A percentile compares a stretch with the other conserved stretches of the same genome.
Conservation (phyloP, 805 yeast species). For the Ogataea ganodermae region DNA sequence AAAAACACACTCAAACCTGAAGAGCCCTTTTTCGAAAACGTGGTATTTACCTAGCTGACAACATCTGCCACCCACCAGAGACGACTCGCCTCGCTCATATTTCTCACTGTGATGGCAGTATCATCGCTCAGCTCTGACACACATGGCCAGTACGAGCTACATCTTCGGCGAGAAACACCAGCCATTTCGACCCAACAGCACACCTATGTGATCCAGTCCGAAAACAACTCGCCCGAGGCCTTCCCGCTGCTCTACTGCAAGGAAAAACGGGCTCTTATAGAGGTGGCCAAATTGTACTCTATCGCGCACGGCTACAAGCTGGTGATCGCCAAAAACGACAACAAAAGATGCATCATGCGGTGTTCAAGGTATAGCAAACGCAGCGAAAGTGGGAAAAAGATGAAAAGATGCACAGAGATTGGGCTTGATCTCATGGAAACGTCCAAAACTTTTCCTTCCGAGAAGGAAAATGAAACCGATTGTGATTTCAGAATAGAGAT, state of each 20-base stretch:
- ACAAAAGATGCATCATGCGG: slow-evolving; percentile 26
- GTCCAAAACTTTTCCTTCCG: neutral
- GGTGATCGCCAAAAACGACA: slow-evolving; percentile 29
- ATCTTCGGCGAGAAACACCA: slow-evolving; percentile 2
- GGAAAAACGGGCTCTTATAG: slow-evolving; percentile 25
- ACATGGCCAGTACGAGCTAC: slow-evolving; percentile 1
- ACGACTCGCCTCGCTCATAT: too few relatives aligned
- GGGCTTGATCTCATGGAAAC: neutral
- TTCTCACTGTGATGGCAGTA: neutral
- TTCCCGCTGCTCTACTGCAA: slow-evolving; percentile 26
- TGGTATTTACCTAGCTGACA: too few relatives aligned
- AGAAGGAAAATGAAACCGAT: slow-evolving; percentile 11
- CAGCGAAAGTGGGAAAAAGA: slow-evolving; percentile 3
- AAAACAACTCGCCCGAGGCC: slow-evolving; percentile 7
- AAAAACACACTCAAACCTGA: too few relatives aligned
- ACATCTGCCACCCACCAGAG: too few relatives aligned
- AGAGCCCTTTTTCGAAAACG: too few relatives aligned
- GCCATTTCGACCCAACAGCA: neutral
- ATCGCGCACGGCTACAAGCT: slow-evolving; percentile 28
- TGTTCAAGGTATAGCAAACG: slow-evolving; percentile 23
- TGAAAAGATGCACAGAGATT: neutral
- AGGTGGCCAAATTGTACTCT: slow-evolving; percentile 27
- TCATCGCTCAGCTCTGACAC: neutral
- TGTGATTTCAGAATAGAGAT: slow-evolving; percentile 30
- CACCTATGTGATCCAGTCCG: neutral